These are phyloP conservation scores for Bipolaris bicolor DNA, from an alignment of 2,329 filamentous ascomycete species.

Conservation along the genomic window DNA sequence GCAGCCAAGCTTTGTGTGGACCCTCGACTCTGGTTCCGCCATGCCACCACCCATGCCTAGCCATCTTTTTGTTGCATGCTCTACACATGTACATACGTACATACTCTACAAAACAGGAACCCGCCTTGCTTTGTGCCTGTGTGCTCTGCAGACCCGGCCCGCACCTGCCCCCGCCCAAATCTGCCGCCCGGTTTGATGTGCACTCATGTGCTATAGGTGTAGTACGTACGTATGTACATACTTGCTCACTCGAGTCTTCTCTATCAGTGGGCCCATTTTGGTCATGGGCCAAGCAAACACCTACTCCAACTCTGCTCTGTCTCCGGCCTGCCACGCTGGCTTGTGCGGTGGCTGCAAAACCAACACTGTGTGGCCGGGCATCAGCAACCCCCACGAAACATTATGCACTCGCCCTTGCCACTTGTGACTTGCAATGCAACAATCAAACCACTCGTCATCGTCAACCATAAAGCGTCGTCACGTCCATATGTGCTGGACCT, in stretches of 20 bases:
- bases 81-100: background rate
- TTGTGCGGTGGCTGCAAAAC: slow-evolving; percentile 17
- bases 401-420: slow-evolving; percentile 3
- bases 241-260: too few species aligned
- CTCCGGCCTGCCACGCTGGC: slow-evolving; percentile 15
- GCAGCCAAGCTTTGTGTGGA: slow-evolving; percentile 34
- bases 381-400: slow-evolving; percentile 15
- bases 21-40: slow-evolving; percentile 7
- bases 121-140: slow-evolving; percentile 21
- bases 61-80: slow-evolving; percentile 14
- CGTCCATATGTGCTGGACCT: slow-evolving; percentile 5
- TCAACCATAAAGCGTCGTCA: background rate
- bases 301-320: background rate
- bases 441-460: background rate
- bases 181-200: slow-evolving; percentile 7
- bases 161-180: slow-evolving; percentile 15
- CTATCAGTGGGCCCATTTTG: background rate
- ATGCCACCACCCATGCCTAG: slow-evolving; percentile 10
- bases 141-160: slow-evolving; percentile 10
- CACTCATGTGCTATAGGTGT: background rate
- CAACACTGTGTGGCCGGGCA: slow-evolving; percentile 3
- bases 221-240: too few species aligned
- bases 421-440: background rate
- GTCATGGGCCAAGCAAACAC: background rate
- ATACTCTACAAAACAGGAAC: background rate